Evolutionary conservation across 805 yeast species (phyloP).

Genomic region (Pichia thaimueangensis): DNA sequence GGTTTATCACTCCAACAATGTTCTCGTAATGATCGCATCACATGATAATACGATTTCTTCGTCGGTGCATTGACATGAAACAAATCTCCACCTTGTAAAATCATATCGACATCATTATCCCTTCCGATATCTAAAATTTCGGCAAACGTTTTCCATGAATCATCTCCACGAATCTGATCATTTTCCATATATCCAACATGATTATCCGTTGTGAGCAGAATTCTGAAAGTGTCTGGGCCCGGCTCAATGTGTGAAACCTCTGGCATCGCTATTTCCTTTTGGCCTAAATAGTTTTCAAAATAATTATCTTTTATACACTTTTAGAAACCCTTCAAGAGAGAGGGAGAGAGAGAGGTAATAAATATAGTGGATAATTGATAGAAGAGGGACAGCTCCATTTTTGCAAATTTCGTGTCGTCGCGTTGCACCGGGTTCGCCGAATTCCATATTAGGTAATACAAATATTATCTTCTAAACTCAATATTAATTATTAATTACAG

Average conservation of each 20-base stretch:
- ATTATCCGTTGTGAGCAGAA: slow-evolving; percentile 87
- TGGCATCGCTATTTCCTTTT: too few relatives aligned
- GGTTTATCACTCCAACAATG: slow-evolving; percentile 84
- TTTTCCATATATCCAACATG: slow-evolving; percentile 91
- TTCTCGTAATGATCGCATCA: slow-evolving; percentile 60
- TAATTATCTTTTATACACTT: too few relatives aligned
- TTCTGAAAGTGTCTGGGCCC: slow-evolving; percentile 63
- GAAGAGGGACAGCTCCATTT: too few relatives aligned
- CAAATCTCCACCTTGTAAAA: slow-evolving; percentile 87
- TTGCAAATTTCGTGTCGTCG: too few relatives aligned
- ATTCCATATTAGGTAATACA: too few relatives aligned
- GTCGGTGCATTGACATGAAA: slow-evolving; percentile 89
- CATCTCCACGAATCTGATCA: slow-evolving; percentile 87
- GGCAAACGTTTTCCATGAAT: slow-evolving; percentile 79
- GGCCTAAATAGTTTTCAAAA: too few relatives aligned
- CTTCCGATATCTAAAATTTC: slow-evolving; percentile 74
- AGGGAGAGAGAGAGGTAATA: too few relatives aligned
- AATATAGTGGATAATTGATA: too few relatives aligned
- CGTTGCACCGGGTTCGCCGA: too few relatives aligned
- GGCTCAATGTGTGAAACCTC: slow-evolving; percentile 36
- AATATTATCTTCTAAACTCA: too few relatives aligned
- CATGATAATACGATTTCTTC: slow-evolving; percentile 80
- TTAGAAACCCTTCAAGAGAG: too few relatives aligned
- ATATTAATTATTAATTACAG: too few relatives aligned
- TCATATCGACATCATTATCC: slow-evolving; percentile 73